These are phyloP conservation scores for Aspergillus hiratsukae DNA, from an alignment of 2,329 filamentous ascomycete species.

Conservation along the genomic window DNA sequence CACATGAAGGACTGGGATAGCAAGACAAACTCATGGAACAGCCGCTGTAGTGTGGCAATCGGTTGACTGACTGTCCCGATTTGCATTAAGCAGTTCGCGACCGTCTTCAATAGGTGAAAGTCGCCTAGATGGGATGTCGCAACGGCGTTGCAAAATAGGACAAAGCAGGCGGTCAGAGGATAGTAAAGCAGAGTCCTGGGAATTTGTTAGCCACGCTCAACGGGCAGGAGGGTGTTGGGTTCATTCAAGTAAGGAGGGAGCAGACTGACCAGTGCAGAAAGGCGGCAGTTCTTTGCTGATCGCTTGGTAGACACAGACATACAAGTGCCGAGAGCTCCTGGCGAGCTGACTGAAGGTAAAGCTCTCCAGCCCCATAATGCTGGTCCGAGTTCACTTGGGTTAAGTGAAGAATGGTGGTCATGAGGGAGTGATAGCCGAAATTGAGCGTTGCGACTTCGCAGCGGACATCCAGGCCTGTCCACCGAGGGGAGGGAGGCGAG, in stretches of 20 bases:
- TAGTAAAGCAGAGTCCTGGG: conserved; percentile 18
- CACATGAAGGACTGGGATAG: conserved; percentile 4
- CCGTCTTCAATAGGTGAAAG: conserved; percentile 15
- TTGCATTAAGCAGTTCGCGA: conserved; percentile 11
- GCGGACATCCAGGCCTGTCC: conserved; percentile 15
- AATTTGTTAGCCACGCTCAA: neutral
- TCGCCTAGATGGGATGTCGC: conserved; percentile 15
- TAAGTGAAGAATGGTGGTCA: conserved; percentile 18
- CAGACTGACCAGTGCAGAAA: conserved; percentile 16
- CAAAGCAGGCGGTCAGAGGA: conserved; percentile 19
- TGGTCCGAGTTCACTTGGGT: conserved; percentile 4
- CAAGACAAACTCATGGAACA: conserved; percentile 14
- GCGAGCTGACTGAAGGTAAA: conserved; percentile 17
- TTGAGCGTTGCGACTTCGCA: conserved; percentile 17
- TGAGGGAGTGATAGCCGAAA: conserved; percentile 18
- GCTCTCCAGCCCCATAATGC: conserved; percentile 1
- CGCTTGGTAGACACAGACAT: conserved; percentile 13
- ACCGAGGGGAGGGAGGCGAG: conserved; percentile 4
- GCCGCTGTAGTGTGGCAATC: conserved; percentile 11
- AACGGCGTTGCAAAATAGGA: conserved; percentile 20
- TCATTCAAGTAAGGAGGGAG: no score
- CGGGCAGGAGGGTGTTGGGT: neutral
- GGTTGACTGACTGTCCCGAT: conserved; percentile 12
- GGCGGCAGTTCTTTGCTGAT: conserved; percentile 12
- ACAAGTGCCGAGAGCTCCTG: conserved; percentile 15